Conservation (phyloP, 2,329 filamentous ascomycete genomes). For the Penicillium freii region DNA sequence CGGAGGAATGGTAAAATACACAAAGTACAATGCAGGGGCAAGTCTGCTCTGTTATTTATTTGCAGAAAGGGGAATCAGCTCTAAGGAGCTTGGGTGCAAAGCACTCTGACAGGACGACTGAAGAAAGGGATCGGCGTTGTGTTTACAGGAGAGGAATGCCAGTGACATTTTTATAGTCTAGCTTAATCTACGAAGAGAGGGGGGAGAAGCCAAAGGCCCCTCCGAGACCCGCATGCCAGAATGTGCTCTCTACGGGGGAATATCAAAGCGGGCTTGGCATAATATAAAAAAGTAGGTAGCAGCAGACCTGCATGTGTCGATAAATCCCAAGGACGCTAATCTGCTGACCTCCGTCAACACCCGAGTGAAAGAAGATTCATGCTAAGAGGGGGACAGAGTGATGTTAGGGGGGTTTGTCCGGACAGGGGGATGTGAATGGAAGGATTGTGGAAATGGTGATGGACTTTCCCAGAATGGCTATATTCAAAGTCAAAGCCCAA, state of each 20-base stretch:
- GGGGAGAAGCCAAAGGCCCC: constrained; percentile 9
- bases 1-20: constrained; percentile 16
- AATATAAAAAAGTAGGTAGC: constrained; percentile 8
- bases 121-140: constrained; percentile 24
- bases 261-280: constrained; percentile 14
- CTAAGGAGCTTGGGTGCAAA: background rate
- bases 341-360: constrained; percentile 23
- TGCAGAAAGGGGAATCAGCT: constrained; percentile 5
- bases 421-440: background rate
- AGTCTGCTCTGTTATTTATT: constrained; percentile 19
- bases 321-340: constrained; percentile 15
- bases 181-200: constrained; percentile 21
- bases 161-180: constrained; percentile 30
- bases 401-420: constrained; percentile 9
- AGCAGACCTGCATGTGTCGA: constrained; percentile 21
- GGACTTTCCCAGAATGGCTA: constrained; percentile 2
- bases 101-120: constrained; percentile 7
- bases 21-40: constrained; percentile 22
- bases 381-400: background rate
- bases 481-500: constrained; percentile 4
- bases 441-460: background rate
- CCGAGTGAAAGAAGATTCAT: constrained; percentile 9
- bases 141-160: constrained; percentile 30
- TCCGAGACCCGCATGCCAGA: constrained; percentile 24
- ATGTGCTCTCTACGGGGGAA: constrained; percentile 17